Evolutionary conservation across 495 filamentous ascomycete genomes (phyloP).

Genomic region (Hyaloscypha hepaticicola): DNA sequence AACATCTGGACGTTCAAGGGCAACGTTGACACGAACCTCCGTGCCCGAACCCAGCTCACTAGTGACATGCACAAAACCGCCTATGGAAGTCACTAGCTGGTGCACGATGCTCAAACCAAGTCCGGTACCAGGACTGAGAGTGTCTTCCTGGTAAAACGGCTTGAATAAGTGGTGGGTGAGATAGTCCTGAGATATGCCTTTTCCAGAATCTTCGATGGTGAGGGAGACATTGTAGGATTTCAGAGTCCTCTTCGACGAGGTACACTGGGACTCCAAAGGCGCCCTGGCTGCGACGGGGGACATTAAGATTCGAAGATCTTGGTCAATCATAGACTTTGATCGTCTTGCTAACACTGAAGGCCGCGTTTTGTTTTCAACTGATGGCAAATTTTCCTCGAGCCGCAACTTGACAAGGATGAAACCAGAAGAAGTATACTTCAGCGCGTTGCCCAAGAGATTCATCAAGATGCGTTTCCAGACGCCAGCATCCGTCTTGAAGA

Average conservation of each 20-base stretch:
- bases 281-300: neutral
- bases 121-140: constrained; percentile 60
- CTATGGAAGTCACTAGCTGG: constrained; percentile 58
- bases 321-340: neutral
- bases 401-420: constrained; percentile 44
- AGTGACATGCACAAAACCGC: constrained; percentile 54
- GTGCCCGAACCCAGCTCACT: constrained; percentile 22
- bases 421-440: constrained; percentile 71
- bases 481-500: constrained; percentile 31
- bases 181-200: constrained; percentile 65
- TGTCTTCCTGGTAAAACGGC: constrained; percentile 67
- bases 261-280: neutral
- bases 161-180: constrained; percentile 52
- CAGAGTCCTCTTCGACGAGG: neutral
- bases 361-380: neutral
- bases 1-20: neutral
- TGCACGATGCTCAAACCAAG: constrained; percentile 66
- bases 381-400: neutral
- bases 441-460: constrained; percentile 77
- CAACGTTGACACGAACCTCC: neutral
- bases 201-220: constrained; percentile 17
- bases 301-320: neutral
- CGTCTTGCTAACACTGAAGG: neutral
- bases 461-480: constrained; percentile 69
- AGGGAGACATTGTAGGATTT: neutral